These are phyloP conservation scores for Podila minutissima DNA, from an alignment of 192 early-diverging fungal genomes.

Conservation along the genomic window DNA sequence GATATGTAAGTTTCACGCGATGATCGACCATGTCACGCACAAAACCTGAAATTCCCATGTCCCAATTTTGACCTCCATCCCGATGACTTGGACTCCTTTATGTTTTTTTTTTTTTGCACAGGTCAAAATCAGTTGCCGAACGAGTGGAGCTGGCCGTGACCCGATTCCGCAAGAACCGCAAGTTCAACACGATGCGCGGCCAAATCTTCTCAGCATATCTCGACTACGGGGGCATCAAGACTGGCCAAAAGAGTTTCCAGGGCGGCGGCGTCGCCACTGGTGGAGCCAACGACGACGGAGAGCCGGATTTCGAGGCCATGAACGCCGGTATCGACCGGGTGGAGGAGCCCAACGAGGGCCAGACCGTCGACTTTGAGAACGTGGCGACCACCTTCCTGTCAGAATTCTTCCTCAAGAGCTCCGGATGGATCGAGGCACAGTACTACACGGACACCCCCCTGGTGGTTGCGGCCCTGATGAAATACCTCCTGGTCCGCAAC, in stretches of 20 bases:
- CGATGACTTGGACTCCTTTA: neutral
- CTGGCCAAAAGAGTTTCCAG: conserved; percentile 60
- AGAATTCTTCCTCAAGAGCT: conserved; percentile 55
- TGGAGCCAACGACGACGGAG: conserved; percentile 38
- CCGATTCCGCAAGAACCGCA: conserved; percentile 64
- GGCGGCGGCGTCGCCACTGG: conserved; percentile 51
- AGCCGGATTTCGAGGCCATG: conserved; percentile 56
- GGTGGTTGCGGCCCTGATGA: conserved; percentile 57
- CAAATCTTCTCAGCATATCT: conserved; percentile 61
- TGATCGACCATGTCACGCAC: neutral
- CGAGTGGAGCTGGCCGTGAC: conserved; percentile 63
- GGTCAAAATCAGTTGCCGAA: conserved; percentile 52
- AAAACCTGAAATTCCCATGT: neutral
- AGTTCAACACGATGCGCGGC: conserved; percentile 51
- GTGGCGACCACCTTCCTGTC: conserved; percentile 62
- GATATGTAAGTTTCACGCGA: conserved; percentile 49
- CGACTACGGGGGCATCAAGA: conserved; percentile 60
- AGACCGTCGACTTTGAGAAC: conserved; percentile 52
- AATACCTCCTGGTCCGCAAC: conserved; percentile 57
- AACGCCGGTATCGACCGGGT: conserved; percentile 53
- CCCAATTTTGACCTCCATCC: neutral
- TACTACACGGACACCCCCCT: conserved; percentile 56
- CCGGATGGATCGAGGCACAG: conserved; percentile 56
- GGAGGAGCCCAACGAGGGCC: conserved; percentile 51
- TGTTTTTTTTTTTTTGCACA: conserved; percentile 17